Conservation (phyloP, 2,329 filamentous ascomycete species). For the Cercospora citrullina region DNA sequence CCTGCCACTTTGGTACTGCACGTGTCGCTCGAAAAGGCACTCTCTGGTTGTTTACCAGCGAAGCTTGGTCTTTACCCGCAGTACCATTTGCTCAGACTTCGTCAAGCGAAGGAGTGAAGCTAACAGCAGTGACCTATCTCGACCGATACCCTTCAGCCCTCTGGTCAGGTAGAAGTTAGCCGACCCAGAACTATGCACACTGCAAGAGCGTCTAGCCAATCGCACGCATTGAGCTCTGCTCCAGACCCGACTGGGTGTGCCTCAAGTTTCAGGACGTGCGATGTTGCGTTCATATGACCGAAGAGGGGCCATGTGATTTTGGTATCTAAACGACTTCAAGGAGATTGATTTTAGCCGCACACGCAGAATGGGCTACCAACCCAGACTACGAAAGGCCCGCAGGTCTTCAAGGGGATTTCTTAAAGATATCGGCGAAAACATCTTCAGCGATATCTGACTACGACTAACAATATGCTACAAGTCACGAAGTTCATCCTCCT, state of each 20-base stretch:
- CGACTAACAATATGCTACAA: not conserved
- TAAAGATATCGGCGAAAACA: not conserved
- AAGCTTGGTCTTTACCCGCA: not conserved
- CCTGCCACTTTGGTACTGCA: not conserved
- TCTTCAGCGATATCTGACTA: not conserved
- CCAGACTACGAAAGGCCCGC: not conserved
- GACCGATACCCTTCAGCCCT: not conserved
- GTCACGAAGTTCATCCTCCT: not conserved
- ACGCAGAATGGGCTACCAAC: not conserved
- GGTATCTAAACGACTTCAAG: not conserved
- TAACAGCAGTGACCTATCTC: not conserved
- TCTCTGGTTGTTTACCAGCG: not conserved
- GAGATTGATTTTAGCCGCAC: not conserved
- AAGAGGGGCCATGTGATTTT: not conserved
- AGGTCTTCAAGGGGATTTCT: not conserved
- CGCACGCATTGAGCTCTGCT: not conserved
- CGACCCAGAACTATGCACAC: not conserved
- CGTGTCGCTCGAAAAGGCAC: too few species aligned
- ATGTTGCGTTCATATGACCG: not conserved
- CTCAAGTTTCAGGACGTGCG: not conserved
- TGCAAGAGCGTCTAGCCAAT: not conserved
- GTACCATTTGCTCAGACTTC: not conserved
- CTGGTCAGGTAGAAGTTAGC: not conserved
- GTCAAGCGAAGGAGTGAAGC: not conserved
- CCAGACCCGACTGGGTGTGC: not conserved